phyloP scores from a whole-genome alignment of 106 monocot genomes.

The Dioscorea alata region DNA sequence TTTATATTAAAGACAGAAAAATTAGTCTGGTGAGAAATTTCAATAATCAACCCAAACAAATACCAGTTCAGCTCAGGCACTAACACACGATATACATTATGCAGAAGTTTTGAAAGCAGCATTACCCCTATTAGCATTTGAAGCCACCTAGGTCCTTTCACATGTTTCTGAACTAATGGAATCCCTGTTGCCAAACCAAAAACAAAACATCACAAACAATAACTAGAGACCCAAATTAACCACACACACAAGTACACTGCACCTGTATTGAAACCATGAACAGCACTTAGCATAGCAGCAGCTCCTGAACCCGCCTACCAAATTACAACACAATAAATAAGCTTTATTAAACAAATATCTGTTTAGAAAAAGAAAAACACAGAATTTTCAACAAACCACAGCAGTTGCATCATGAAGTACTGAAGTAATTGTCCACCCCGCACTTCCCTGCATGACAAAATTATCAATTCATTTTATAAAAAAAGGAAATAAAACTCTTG shows the following conservation, averaged over 20 bases:
- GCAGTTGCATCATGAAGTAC: constrained; percentile 65
- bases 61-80: too few species aligned
- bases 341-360: not conserved
- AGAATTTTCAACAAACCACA: constrained; percentile 57
- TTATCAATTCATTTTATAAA: not conserved
- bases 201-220: not conserved
- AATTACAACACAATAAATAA: not conserved
- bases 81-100: too few species aligned
- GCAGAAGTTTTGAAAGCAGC: too few species aligned
- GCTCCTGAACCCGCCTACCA: constrained; percentile 76
- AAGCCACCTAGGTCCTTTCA: constrained; percentile 73
- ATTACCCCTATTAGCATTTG: constrained; percentile 62
- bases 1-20: too few species aligned
- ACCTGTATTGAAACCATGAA: constrained; percentile 84
- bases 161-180: constrained; percentile 71
- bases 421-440: constrained; percentile 67
- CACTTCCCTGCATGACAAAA: constrained; percentile 27
- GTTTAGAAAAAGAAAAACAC: not conserved
- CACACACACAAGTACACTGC: not conserved
- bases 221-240: not conserved
- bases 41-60: too few species aligned
- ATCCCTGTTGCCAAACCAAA: constrained; percentile 31
- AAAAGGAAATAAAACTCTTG: not conserved
- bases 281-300: constrained; percentile 67
- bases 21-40: too few species aligned